Conservation (phyloP, 345 rosid genomes). For the Raphanus sativus region DNA sequence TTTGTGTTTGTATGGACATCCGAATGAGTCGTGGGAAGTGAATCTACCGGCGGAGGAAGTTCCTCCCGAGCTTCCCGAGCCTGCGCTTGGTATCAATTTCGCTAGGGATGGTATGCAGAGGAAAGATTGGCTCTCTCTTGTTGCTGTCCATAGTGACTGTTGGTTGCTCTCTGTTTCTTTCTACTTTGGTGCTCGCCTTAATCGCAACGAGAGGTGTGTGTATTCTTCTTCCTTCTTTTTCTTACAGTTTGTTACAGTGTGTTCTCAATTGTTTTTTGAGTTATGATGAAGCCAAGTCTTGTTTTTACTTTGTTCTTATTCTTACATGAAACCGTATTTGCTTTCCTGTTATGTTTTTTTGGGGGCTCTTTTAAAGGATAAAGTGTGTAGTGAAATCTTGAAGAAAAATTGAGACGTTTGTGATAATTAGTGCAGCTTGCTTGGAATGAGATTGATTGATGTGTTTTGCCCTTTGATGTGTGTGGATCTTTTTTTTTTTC, state of each 20-base stretch:
- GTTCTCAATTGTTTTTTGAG: neutral
- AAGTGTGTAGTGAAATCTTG: neutral
- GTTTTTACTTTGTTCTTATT: neutral
- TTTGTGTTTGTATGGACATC: constrained; percentile 87
- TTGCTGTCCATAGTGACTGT: constrained; percentile 94
- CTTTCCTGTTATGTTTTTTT: neutral
- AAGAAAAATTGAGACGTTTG: neutral
- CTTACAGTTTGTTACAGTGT: neutral
- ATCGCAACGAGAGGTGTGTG: constrained; percentile 86
- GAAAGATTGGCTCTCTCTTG: constrained; percentile 90
- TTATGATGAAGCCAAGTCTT: neutral
- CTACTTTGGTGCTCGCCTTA: constrained; percentile 92
- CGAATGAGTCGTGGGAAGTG: constrained; percentile 93
- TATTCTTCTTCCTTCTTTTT: neutral
- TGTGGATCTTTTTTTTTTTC: constrained; percentile 2
- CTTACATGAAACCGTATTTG: constrained; percentile 6
- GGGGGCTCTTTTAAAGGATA: neutral
- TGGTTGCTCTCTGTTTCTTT: constrained; percentile 98
- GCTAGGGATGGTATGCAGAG: constrained; percentile 97
- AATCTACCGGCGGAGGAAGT: constrained; percentile 94
- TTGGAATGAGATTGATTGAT: neutral
- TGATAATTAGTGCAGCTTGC: neutral
- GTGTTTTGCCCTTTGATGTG: neutral
- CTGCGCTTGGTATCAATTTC: constrained; percentile 93
- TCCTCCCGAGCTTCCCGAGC: constrained; percentile 97